Percentiles rank a stretch among this genome's conserved stretches.
Conservation (phyloP, 441 rosid genomes). For the Pelargonium fulgidum region DNA sequence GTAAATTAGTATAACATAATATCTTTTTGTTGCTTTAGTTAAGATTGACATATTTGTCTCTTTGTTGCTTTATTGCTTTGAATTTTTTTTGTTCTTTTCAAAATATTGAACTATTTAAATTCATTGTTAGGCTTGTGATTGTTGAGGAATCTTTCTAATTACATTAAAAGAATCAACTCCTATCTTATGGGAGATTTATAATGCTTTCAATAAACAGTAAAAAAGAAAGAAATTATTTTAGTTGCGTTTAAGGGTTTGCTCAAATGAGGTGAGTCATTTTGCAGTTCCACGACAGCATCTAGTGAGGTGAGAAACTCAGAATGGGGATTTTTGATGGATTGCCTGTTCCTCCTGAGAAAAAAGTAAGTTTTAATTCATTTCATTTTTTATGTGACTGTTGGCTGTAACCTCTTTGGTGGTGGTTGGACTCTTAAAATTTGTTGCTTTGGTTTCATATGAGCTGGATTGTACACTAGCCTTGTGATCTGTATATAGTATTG, state of each 20-base stretch:
- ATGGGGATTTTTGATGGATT: slow-evolving; percentile 87
- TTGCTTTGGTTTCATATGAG: no score
- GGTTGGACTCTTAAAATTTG: background rate
- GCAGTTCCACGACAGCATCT: slow-evolving; percentile 12
- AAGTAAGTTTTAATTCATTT: slow-evolving; percentile 37
- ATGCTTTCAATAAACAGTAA: background rate
- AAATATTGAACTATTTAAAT: no score
- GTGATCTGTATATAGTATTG: no score
- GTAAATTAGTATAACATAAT: no score
- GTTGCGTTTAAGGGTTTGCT: background rate
- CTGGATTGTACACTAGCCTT: no score
- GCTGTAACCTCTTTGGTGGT: background rate
- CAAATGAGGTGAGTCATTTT: background rate
- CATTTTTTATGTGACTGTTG: slow-evolving; percentile 1
- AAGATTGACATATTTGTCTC: no score
- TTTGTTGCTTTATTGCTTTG: no score
- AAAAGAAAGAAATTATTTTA: background rate
- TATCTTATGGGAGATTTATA: background rate
- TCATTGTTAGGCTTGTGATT: no score
- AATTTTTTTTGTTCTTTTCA: no score
- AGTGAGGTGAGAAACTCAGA: slow-evolving; percentile 24
- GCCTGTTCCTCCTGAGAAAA: slow-evolving; percentile 85
- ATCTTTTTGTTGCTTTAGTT: no score
- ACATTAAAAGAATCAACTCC: no score
- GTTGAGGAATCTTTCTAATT: no score